These are phyloP conservation scores for Candolleomyces aberdarensis DNA, from an alignment of 768 basidiomycete species.

Conservation along the genomic window DNA sequence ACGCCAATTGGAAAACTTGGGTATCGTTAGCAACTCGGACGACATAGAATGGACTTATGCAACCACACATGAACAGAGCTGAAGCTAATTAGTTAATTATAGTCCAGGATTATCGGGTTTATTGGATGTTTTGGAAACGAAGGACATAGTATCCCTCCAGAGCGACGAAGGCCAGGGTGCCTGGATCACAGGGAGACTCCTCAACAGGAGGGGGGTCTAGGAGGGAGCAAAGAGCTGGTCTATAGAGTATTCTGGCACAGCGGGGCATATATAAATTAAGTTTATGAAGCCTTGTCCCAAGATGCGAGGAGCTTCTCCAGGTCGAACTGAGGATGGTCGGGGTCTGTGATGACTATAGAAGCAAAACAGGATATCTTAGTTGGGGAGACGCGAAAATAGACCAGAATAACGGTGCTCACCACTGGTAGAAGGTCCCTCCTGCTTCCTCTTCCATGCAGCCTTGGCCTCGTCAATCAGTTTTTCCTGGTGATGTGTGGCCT, in stretches of 20 bases:
- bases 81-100: no score
- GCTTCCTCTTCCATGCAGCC: slow-evolving; percentile 86
- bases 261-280: slow-evolving; percentile 7
- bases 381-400: slow-evolving; percentile 1
- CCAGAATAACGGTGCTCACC: slow-evolving; percentile 42
- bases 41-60: no score
- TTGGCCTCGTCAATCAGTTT: slow-evolving; percentile 82
- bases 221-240: slow-evolving; percentile 3
- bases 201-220: slow-evolving; percentile 5
- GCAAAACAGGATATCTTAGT: background rate
- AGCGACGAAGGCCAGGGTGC: no score
- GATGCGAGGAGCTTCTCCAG: slow-evolving; percentile 83
- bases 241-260: background rate
- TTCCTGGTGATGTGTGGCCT: slow-evolving; percentile 71
- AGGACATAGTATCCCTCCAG: no score
- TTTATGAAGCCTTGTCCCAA: slow-evolving; percentile 70
- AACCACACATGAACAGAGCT: no score
- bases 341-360: slow-evolving; percentile 79
- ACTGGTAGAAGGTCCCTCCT: slow-evolving; percentile 49
- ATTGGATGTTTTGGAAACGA: no score
- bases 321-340: slow-evolving; percentile 94
- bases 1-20: no score
- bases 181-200: background rate
- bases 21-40: no score
- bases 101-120: no score